Evolutionary conservation across 345 rosid genomes (phyloP), one percentile per base, ranked within the genome.

Genomic region (Salix dunnii): DNA sequence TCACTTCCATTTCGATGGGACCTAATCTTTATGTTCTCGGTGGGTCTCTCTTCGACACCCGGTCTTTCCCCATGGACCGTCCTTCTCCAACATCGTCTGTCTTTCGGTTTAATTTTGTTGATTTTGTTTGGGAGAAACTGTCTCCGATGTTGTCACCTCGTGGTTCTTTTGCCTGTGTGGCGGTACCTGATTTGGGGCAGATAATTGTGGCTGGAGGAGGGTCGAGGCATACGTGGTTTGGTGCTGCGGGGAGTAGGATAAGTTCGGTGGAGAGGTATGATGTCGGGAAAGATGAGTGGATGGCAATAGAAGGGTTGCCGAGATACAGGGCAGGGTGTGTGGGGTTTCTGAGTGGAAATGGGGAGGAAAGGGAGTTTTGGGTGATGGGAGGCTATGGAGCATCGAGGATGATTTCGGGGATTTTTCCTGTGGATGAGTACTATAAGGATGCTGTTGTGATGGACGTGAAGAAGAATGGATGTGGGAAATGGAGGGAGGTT

Each of bases 351-450:
- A 85, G 78, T 36, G 83, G 82, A 65, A 79, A 81, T 18, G 84
- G 78, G 63, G 81, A 88, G 72, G 90, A 82, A 31, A 84, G 75
- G 76, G 95, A 95, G 77, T 95, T 95, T n/a, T 90, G 97, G 97
- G 97, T 95, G 58, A 90, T 95, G 96, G 99, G 99, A 67, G 99
- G 99, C 3, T 95, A 95, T 40, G 96, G 94, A 18, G 90, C 84
- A 63, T 90, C 96, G 6, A 93, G 96, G 84, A 90, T 90, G 0
- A 84, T 95, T 4, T 84, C 91, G 0, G 94, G 99, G 21, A 88
- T 95, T 71, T 87, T 91, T 77, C 97, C 97, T 0, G 94, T 95
- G 51, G 97, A 93, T 70, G 96, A 88, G 79, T 91, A 93, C 68
- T 93, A 88, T 31, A 88, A 80, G 82, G 96, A 95, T 73, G 97